phyloP scores from a whole-genome alignment of 306 rosid genomes.

The Prunus mira region DNA sequence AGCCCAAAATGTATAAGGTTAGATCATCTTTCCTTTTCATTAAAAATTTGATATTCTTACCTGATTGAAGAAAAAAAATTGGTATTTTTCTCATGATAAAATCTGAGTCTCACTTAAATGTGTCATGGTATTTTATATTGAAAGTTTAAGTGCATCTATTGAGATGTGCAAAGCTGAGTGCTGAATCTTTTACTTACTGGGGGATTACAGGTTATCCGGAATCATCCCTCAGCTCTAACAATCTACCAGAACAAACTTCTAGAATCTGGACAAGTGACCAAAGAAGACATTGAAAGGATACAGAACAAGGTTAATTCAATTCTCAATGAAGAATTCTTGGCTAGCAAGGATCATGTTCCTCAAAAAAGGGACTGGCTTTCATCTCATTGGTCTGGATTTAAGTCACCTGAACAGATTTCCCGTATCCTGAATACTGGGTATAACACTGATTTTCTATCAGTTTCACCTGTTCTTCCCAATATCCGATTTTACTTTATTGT shows the following conservation, averaged over 20 bases:
- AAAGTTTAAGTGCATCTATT: neutral
- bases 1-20: slow-evolving; percentile 97
- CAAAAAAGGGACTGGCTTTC: slow-evolving; percentile 96
- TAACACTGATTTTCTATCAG: slow-evolving; percentile 14
- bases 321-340: slow-evolving; percentile 80
- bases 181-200: slow-evolving; percentile 16
- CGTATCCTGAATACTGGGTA: slow-evolving; percentile 94
- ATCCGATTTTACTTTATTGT: neutral
- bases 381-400: slow-evolving; percentile 92
- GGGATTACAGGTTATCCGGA: slow-evolving; percentile 63
- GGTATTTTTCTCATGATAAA: neutral
- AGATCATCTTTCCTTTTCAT: slow-evolving; percentile 20
- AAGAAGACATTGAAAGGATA: slow-evolving; percentile 68
- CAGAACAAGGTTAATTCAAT: slow-evolving; percentile 64
- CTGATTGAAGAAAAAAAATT: neutral
- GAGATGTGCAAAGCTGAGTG: slow-evolving; percentile 18
- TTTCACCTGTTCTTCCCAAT: slow-evolving; percentile 5
- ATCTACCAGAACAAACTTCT: slow-evolving; percentile 79
- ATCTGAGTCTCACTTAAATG: neutral
- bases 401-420: slow-evolving; percentile 95
- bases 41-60: slow-evolving; percentile 7
- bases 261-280: slow-evolving; percentile 65
- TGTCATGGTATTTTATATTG: neutral
- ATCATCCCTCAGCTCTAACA: slow-evolving; percentile 82
- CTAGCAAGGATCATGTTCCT: slow-evolving; percentile 89